Base-by-base conservation (phyloP, 306 rosid genomes). In the Malus sieversii region DNA sequence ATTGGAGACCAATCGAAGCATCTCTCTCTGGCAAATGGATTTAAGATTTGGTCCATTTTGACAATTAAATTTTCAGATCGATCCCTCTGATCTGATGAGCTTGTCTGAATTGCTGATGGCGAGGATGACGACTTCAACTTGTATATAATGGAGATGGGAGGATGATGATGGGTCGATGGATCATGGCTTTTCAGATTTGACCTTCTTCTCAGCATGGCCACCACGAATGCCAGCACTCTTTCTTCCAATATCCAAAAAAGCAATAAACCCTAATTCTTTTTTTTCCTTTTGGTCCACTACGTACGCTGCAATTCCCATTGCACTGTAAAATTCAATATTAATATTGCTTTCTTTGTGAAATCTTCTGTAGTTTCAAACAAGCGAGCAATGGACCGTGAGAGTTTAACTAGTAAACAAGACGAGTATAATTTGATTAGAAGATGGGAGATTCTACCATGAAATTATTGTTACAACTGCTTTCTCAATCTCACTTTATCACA, bases 31-130 rank as follows among this genome's bases (percentile, higher is more conserved):
- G 70, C 73, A 32, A 65, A 48, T 68, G 72, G 60, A 70, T 61
- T 62, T 69, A 62, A 69, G 76, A 69, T 69, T 69, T 75, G 35
- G 55, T 70, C 40, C 68, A 38, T 55, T 53, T 58, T 66, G 3
- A 64, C 35, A 30, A 2, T n/a, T 8, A 1, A 20, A 8, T 57
- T n/a, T 25, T 25, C 16, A 60, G 3, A 60, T 60, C 35, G 66
- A 25, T 23, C 66, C 16, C 8, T 25, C 66, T 22, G 5, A 60
- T 35, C 63, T 58, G 74, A 20, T 45, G 60, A 70, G 20, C 68
- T 22, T 40, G 38, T 72, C 59, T 59, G 75, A 48, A 22, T 13
- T 77, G 77, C 73, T 82, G 85, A 82, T 64, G 74, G 62, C 58
- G 19, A 23, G 16, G 40, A 70, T 68, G 85, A 69, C 82, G 76